Evolutionary conservation across 805 yeast species (phyloP), one percentile per base, ranked within the genome.

Genomic region (Starmerella davenportii): DNA sequence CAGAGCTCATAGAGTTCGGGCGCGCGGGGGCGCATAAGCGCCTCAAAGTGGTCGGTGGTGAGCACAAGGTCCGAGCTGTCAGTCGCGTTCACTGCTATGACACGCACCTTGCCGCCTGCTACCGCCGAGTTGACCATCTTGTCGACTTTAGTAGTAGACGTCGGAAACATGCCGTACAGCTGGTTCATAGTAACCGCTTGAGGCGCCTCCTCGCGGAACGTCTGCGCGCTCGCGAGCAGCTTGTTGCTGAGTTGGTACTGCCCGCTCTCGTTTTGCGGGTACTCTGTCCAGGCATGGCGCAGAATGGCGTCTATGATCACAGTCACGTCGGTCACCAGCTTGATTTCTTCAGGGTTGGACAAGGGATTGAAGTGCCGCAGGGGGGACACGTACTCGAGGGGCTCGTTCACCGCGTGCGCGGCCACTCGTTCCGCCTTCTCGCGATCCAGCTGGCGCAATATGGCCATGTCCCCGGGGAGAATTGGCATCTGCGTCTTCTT

Each of bases 141-240:
- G 35, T 61, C 66, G 1, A 62, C 54, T 18, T 41, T 45, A 2
- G 66, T 62, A 3, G 61, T 51, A n/a, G 50, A 41, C 16, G 44
- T 42, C 1, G 60, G 56, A 39, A 49, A 58, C 2, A 61, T 43
- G 3, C 63, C 60, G 38, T 59, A 55, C 14, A 61, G 36, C 27
- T 60, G 63, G 14, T 53, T 51, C 8, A 52, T 41, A 41, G 51
- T 45, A 11, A 54, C 60, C 21, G 55, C 36, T 5, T 53, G 55
- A 2, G 64, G 61, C n/a, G 56, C 18, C 2, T 41, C 16, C 21
- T 38, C 33, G 9, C 64, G 46, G 38, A 43, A 53, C 13, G 45
- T 39, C 15, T 42, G 42, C 3, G 54, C 43, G 13, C 51, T 51
- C 3, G 56, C 57, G 9, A 43, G 8, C 8, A 29, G 5, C 8